Conservation (phyloP, 1,139 yeast species). For the Nakaseomyces uthaithaninus region DNA sequence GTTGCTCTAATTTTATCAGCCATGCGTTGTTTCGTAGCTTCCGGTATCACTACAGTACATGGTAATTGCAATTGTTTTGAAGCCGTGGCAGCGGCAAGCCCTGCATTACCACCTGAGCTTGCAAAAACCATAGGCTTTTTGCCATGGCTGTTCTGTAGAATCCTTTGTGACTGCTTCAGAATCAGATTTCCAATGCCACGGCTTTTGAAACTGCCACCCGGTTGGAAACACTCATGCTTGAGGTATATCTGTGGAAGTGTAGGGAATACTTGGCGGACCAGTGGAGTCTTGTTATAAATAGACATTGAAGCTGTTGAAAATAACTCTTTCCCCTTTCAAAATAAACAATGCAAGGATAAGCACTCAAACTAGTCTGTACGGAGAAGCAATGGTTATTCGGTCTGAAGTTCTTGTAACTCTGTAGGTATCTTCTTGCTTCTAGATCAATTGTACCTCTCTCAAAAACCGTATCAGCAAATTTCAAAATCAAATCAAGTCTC, state of each 20-base stretch:
- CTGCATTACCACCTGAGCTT: slow-evolving; percentile 76
- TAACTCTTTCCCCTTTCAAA: too few species aligned
- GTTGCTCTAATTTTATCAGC: slow-evolving; percentile 35
- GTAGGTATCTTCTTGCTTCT: too few species aligned
- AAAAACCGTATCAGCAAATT: too few species aligned
- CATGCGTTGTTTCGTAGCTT: slow-evolving; percentile 38
- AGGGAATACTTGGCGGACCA: slow-evolving; percentile 35
- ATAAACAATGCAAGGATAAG: too few species aligned
- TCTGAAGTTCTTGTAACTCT: too few species aligned
- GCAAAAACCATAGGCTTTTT: slow-evolving; percentile 43
- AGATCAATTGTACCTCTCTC: too few species aligned
- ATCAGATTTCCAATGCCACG: slow-evolving; percentile 55
- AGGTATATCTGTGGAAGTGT: slow-evolving; percentile 41
- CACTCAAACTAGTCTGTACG: too few species aligned
- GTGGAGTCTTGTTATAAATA: slow-evolving; percentile 37
- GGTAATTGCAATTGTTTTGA: slow-evolving; percentile 39
- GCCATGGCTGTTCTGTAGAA: slow-evolving; percentile 5
- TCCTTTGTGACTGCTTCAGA: slow-evolving; percentile 20
- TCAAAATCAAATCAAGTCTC: too few species aligned
- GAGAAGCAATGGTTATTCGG: too few species aligned
- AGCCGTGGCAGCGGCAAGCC: slow-evolving; percentile 64
- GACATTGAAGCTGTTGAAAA: too few species aligned
- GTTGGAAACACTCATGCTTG: slow-evolving; percentile 61
- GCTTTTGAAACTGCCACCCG: slow-evolving; percentile 65
- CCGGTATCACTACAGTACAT: slow-evolving; percentile 64